Percentiles rank a stretch among this genome's conserved stretches.
Conservation (phyloP, 371 early-diverging fungal genomes). For the Saksenaea vasiformis region DNA sequence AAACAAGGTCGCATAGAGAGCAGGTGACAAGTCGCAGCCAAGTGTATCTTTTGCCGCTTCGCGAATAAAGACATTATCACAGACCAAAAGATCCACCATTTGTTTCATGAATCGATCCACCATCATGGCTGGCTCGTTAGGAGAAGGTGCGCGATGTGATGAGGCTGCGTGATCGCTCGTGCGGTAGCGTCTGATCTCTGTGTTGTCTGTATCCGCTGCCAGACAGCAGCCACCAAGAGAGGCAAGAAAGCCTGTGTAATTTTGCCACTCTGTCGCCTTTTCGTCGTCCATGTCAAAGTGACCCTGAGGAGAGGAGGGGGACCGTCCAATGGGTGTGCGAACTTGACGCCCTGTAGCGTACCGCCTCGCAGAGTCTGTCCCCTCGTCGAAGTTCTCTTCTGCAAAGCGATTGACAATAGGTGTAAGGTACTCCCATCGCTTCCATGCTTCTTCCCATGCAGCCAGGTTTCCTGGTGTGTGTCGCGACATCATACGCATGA, state of each 20-base stretch:
- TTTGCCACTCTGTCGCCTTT: conserved; percentile 60
- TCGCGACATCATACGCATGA: conserved; percentile 63
- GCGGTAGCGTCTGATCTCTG: conserved; percentile 4
- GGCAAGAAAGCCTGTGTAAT: conserved; percentile 73
- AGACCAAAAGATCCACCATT: conserved; percentile 79
- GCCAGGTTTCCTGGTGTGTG: conserved; percentile 78
- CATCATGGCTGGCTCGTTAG: conserved; percentile 50
- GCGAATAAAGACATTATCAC: conserved; percentile 83
- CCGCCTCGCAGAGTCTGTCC: neutral
- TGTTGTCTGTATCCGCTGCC: conserved; percentile 20
- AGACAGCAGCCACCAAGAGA: conserved; percentile 69
- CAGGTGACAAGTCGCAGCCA: conserved; percentile 80
- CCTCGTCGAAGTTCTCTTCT: conserved; percentile 34
- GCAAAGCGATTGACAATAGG: conserved; percentile 41
- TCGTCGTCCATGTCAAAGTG: conserved; percentile 42
- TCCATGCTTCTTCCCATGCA: conserved; percentile 86
- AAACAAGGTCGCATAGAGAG: conserved; percentile 80
- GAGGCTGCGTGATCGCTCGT: neutral
- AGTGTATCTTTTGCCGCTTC: conserved; percentile 87
- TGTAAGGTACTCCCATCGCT: conserved; percentile 70
- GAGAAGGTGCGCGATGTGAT: conserved; percentile 9
- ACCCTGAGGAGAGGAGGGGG: conserved; percentile 9
- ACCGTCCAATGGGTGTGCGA: conserved; percentile 8
- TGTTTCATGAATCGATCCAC: conserved; percentile 82
- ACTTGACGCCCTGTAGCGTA: conserved; percentile 1